Evolutionary conservation across 306 rosid genomes (phyloP), one percentile per base, ranked within the genome.

Genomic region (Quercus suber): DNA sequence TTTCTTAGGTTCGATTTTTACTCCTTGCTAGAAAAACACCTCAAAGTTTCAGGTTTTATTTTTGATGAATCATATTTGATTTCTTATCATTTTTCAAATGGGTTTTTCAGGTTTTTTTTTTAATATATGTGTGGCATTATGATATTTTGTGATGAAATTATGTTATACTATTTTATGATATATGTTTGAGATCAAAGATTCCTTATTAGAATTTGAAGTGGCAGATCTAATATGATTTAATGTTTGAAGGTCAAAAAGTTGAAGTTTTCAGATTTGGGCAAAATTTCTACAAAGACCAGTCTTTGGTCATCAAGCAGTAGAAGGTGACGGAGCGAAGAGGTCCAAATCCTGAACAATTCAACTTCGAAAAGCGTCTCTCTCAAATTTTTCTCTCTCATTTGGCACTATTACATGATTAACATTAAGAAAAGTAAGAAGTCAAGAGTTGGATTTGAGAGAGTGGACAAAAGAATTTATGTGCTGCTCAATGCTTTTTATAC

Each of bases 281-380:
- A 86, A 80, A 85, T 76, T 87, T 84, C 84, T 80, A 91, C 94
- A 18, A 80, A 79, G 95, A 90, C 89, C 64, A 52, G 82, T 80
- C 86, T 78, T 76, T 80, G 87, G 90, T 84, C 84, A 80, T 57
- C 41, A 65, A 23, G 58, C 35, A 60, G 53, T 18, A 31, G 73
- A 55, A 67, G 7, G 59, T 21, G 19, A 25, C 17, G 37, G 19
- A 19, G 45, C 18, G 14, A 15, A 28, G 41, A 21, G 69, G 53
- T 70, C 71, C 71, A 70, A 78, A 75, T 76, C 89, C 85, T 86
- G 92, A 91, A 88, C 89, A 30, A 76, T 82, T 85, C 87, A 67
- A 60, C 45, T 20, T 35, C 64, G 31, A 68, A 74, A 73, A 71
- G 51, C 45, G 69, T 52, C 60, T 55, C 60, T 53, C 25, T 65